phyloP scores from a whole-genome alignment of 225 moss, liverwort and hornwort species.

The Sphagnum tenellum region DNA sequence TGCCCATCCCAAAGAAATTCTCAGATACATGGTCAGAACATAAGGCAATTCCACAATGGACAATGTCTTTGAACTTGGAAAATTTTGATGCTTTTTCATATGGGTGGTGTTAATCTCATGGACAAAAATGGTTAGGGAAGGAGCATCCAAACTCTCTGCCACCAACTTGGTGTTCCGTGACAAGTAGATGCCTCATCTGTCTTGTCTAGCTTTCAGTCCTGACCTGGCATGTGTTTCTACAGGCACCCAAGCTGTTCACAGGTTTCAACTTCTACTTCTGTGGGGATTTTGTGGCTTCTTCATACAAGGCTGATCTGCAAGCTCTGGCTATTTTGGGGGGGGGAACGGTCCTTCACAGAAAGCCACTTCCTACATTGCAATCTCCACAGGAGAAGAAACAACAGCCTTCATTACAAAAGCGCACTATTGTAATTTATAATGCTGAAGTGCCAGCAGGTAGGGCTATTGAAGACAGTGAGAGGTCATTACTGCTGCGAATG shows the following conservation, averaged over 20 bases:
- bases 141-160: too few species aligned
- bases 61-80: too few species aligned
- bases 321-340: conserved; percentile 22
- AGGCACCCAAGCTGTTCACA: conserved; percentile 38
- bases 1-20: too few species aligned
- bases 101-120: too few species aligned
- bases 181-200: too few species aligned
- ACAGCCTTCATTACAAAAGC: not conserved
- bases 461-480: conserved; percentile 1
- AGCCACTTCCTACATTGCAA: conserved; percentile 15
- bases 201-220: not conserved
- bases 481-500: not conserved
- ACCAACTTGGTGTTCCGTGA: too few species aligned
- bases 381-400: not conserved
- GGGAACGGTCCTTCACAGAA: conserved; percentile 36
- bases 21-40: too few species aligned
- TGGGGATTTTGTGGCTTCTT: conserved; percentile 20
- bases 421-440: conserved; percentile 30
- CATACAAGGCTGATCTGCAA: conserved; percentile 30
- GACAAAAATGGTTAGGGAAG: too few species aligned
- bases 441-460: conserved; percentile 5
- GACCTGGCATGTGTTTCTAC: not conserved
- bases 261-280: conserved; percentile 36
- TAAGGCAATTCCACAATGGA: too few species aligned
- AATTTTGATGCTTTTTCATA: too few species aligned